Evolutionary conservation across 2,329 filamentous ascomycete species (phyloP).

Genomic region (Sclerotinia nivalis): DNA sequence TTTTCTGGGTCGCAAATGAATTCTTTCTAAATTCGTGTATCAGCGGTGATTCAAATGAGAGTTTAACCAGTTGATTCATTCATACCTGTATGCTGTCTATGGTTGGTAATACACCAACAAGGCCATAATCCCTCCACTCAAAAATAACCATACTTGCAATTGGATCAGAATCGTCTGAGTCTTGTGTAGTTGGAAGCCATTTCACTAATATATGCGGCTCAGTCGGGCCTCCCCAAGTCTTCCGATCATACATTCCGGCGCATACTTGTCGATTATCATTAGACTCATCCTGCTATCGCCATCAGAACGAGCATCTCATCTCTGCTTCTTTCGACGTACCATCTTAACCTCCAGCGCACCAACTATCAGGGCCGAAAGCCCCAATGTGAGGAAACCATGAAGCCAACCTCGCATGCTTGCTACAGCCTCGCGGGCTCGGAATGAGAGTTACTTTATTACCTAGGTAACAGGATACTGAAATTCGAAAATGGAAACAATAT

Average conservation of each 20-base stretch:
- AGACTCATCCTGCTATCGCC: constrained; percentile 63
- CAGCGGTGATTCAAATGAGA: constrained; percentile 36
- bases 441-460: constrained; percentile 8
- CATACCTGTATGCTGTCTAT: constrained; percentile 56
- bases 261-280: constrained; percentile 81
- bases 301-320: constrained; percentile 26
- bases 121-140: constrained; percentile 83
- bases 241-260: constrained; percentile 87
- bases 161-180: constrained; percentile 65
- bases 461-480: neutral
- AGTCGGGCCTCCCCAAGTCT: constrained; percentile 81
- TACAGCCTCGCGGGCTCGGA: constrained; percentile 34
- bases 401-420: constrained; percentile 57
- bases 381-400: constrained; percentile 52
- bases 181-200: constrained; percentile 64
- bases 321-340: constrained; percentile 45
- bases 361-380: constrained; percentile 55
- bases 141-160: constrained; percentile 86
- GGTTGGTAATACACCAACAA: constrained; percentile 69
- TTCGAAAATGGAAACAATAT: constrained; percentile 18
- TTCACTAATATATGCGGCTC: constrained; percentile 89
- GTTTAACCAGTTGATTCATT: constrained; percentile 36
- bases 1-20: constrained; percentile 76
- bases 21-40: constrained; percentile 51
- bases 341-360: constrained; percentile 59